A percentile compares a stretch with the other conserved stretches of the same genome.
Conservation (phyloP, 345 rosid genomes). For the Cardamine occulta region DNA sequence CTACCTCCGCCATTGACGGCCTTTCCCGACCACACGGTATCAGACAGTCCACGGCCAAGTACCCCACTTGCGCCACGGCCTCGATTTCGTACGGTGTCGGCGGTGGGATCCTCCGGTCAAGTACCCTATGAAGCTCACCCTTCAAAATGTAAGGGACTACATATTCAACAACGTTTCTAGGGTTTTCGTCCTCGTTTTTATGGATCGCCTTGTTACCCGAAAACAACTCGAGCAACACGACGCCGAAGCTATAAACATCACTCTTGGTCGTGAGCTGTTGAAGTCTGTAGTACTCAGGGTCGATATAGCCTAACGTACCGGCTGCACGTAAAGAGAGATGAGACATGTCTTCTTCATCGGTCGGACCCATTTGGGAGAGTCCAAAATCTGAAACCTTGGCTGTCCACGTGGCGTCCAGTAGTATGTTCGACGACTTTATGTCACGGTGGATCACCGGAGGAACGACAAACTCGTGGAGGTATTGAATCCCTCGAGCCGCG, state of each 20-base stretch:
- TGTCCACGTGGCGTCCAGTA: constrained; percentile 54
- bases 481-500: constrained; percentile 75
- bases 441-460: constrained; percentile 85
- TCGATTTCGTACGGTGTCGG: constrained; percentile 84
- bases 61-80: constrained; percentile 62
- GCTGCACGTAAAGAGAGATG: constrained; percentile 71
- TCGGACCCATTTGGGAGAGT: constrained; percentile 67
- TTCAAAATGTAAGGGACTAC: constrained; percentile 60
- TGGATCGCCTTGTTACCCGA: constrained; percentile 72
- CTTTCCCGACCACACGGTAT: constrained; percentile 54
- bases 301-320: constrained; percentile 81
- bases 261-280: constrained; percentile 67
- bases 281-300: constrained; percentile 78
- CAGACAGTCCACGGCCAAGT: constrained; percentile 67
- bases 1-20: constrained; percentile 68
- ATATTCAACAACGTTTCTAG: constrained; percentile 68
- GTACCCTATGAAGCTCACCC: no score
- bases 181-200: constrained; percentile 51
- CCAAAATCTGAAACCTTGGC: constrained; percentile 89
- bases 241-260: constrained; percentile 81
- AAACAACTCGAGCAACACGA: constrained; percentile 64
- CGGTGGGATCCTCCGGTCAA: no score
- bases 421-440: constrained; percentile 79
- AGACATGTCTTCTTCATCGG: constrained; percentile 50
- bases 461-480: constrained; percentile 66